Conservation (phyloP, 345 rosid genomes). For the Populus davidiana region DNA sequence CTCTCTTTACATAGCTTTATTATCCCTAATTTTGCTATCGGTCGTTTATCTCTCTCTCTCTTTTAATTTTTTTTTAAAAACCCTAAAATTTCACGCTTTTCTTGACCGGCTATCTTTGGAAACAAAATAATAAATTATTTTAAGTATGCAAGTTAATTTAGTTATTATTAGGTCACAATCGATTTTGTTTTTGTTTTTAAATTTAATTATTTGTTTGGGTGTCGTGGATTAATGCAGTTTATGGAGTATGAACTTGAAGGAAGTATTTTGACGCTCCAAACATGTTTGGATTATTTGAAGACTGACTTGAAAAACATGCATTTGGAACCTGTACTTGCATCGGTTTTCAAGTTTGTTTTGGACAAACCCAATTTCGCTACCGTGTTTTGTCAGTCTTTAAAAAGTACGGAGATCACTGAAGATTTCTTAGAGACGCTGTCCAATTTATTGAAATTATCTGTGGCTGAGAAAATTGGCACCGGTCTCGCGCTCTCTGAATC, state of each 20-base stretch:
- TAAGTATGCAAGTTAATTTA: not conserved
- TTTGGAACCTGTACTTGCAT: conserved; percentile 45
- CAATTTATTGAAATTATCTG: conserved; percentile 43
- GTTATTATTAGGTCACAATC: not conserved
- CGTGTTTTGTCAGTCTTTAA: conserved; percentile 56
- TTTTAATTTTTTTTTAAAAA: not conserved
- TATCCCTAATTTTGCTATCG: not conserved
- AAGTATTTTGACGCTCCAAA: conserved; percentile 53
- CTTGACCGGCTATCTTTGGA: not conserved
- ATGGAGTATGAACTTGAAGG: conserved; percentile 60
- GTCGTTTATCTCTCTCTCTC: not conserved
- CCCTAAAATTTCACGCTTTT: not conserved
- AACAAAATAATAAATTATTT: not conserved
- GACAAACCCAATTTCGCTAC: conserved; percentile 57
- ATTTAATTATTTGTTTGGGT: not conserved
- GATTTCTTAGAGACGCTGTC: conserved; percentile 49
- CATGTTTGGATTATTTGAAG: conserved; percentile 57
- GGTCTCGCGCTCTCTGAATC: conserved; percentile 72
- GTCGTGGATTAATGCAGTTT: conserved; percentile 38
- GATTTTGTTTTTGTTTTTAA: not conserved
- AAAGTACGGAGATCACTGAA: conserved; percentile 42
- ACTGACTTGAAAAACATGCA: conserved; percentile 39
- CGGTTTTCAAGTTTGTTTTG: conserved; percentile 51
- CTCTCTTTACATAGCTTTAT: not conserved
- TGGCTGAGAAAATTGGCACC: conserved; percentile 60